Conservation (phyloP, 768 basidiomycete species). For the Sutorius australiensis region DNA sequence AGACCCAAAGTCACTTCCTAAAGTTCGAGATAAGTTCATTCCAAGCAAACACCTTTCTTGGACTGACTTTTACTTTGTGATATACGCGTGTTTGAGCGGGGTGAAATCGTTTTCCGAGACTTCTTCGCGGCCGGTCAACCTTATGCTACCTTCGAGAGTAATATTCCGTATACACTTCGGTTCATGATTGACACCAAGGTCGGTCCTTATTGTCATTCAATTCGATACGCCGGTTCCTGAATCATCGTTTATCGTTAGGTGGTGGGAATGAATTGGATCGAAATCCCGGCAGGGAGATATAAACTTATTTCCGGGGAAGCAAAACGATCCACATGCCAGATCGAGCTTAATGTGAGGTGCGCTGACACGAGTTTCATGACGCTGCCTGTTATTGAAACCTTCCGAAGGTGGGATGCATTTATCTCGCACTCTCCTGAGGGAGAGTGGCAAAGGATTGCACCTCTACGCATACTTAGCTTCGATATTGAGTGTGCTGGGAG, state of each 20-base stretch:
- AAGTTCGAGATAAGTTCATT: constrained; percentile 81
- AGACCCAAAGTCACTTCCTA: constrained; percentile 75
- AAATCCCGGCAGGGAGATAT: constrained; percentile 83
- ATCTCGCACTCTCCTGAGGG: constrained; percentile 91
- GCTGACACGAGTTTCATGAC: constrained; percentile 13
- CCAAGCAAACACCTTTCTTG: constrained; percentile 1
- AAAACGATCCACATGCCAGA: constrained; percentile 80
- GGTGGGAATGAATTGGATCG: constrained; percentile 99
- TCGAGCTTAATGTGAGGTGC: constrained; percentile 79
- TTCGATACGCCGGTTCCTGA: not conserved
- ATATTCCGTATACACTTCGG: constrained; percentile 83
- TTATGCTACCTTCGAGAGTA: constrained; percentile 85
- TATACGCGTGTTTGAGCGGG: constrained; percentile 67
- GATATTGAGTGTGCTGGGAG: constrained; percentile 99
- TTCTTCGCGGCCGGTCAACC: constrained; percentile 47
- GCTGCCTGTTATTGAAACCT: constrained; percentile 4
- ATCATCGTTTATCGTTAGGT: constrained; percentile 46
- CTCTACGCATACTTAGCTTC: constrained; percentile 90
- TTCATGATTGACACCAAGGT: constrained; percentile 99
- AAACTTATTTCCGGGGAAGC: constrained; percentile 49
- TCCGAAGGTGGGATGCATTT: constrained; percentile 70
- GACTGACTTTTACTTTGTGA: constrained; percentile 14
- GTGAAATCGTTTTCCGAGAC: constrained; percentile 63
- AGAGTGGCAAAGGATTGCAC: constrained; percentile 88
- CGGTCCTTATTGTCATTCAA: not conserved